Percentiles rank a stretch among this genome's conserved stretches.
These are phyloP conservation scores for Remersonia thermophila DNA, from an alignment of 2,329 filamentous ascomycete genomes.

Conservation along the genomic window DNA sequence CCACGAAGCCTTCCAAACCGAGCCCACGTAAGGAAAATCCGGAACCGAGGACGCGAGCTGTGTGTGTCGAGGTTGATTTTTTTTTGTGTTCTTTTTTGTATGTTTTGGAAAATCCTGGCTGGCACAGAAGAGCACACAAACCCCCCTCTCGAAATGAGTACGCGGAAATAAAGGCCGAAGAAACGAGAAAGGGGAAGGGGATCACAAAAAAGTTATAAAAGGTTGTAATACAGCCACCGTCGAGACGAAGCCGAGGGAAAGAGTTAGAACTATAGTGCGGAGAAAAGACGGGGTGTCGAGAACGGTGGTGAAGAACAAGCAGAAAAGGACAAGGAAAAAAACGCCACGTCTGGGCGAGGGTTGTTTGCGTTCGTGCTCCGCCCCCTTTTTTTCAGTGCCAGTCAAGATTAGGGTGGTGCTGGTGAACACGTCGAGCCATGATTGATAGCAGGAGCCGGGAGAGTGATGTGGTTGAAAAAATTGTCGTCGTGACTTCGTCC, in stretches of 20 bases:
- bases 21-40: too few relatives aligned
- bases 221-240: constrained; percentile 15
- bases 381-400: too few relatives aligned
- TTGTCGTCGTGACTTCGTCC: constrained; percentile 36
- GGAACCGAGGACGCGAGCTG: too few relatives aligned
- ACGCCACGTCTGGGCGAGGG: background rate
- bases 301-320: constrained; percentile 2
- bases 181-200: constrained; percentile 13
- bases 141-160: background rate
- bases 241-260: constrained; percentile 7
- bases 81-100: background rate
- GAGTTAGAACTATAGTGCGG: constrained; percentile 7
- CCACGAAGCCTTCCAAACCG: too few relatives aligned
- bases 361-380: background rate
- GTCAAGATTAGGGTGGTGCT: background rate
- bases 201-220: constrained; percentile 19
- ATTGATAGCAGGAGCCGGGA: background rate
- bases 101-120: background rate
- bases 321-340: constrained; percentile 2
- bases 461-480: constrained; percentile 12
- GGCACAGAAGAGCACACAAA: background rate
- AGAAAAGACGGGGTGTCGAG: constrained; percentile 1
- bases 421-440: background rate
- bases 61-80: too few relatives aligned
- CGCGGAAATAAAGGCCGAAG: background rate